phyloP scores from a whole-genome alignment of 495 filamentous ascomycete species.

The Penicillium subrubescens region DNA sequence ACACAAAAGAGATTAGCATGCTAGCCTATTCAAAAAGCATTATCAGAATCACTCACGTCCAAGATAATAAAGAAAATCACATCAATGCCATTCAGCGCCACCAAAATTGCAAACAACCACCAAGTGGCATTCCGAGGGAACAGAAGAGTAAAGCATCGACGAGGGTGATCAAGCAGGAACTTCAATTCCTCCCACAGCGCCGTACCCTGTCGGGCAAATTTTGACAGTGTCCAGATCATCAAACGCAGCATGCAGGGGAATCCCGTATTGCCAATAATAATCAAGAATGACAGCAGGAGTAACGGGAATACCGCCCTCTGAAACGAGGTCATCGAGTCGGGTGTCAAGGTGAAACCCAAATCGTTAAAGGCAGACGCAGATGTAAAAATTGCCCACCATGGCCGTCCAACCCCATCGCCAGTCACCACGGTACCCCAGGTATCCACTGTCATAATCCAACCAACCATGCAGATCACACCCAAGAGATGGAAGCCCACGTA shows the following conservation, averaged over 20 bases:
- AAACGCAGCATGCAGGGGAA: constrained; percentile 93
- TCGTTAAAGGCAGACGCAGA: constrained; percentile 86
- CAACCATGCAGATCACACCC: constrained; percentile 69
- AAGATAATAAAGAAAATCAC: constrained; percentile 87
- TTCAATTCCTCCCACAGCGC: constrained; percentile 82
- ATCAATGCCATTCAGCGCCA: constrained; percentile 79
- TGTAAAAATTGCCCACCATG: constrained; percentile 94
- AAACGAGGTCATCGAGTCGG: constrained; percentile 91
- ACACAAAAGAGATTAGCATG: constrained; percentile 10
- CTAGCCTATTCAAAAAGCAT: not conserved
- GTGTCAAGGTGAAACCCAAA: constrained; percentile 81
- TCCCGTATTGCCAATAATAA: constrained; percentile 90
- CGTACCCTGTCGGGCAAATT: constrained; percentile 57
- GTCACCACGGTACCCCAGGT: constrained; percentile 63
- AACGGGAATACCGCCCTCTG: constrained; percentile 73
- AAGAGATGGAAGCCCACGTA: constrained; percentile 74
- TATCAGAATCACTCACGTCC: constrained; percentile 60
- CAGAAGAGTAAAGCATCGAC: constrained; percentile 90
- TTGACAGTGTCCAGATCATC: constrained; percentile 76
- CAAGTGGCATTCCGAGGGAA: constrained; percentile 91
- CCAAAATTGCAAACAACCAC: constrained; percentile 90
- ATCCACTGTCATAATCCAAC: constrained; percentile 72
- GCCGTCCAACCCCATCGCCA: constrained; percentile 59
- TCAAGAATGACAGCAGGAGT: constrained; percentile 74
- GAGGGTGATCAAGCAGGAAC: constrained; percentile 91